Conservation (phyloP, 768 basidiomycete genomes). For the Amanita muscaria region DNA sequence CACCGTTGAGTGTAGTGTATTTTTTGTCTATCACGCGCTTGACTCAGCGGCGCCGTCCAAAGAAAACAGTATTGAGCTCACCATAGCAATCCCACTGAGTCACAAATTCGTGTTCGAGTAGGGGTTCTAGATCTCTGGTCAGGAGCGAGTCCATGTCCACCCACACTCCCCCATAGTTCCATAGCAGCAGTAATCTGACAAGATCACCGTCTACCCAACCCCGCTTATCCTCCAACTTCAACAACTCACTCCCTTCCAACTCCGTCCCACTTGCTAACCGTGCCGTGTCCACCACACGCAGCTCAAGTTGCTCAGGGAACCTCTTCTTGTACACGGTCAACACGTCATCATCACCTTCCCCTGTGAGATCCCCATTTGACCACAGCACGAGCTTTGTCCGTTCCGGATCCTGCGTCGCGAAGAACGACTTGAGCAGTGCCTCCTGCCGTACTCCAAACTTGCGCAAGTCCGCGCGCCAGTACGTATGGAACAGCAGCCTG, state of each 20-base stretch:
- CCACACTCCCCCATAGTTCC: slow-evolving; percentile 92
- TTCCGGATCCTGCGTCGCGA: slow-evolving; percentile 76
- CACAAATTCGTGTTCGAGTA: slow-evolving; percentile 92
- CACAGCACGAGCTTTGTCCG: slow-evolving; percentile 71
- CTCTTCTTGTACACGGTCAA: slow-evolving; percentile 48
- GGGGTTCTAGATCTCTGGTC: slow-evolving; percentile 77
- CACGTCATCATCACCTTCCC: slow-evolving; percentile 32
- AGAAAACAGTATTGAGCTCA: slow-evolving; percentile 24
- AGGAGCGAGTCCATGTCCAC: slow-evolving; percentile 95
- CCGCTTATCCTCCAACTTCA: slow-evolving; percentile 58
- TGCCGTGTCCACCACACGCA: slow-evolving; percentile 61
- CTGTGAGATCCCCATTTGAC: slow-evolving; percentile 76
- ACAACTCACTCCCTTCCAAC: slow-evolving; percentile 54
- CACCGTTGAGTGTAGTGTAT: slow-evolving; percentile 74
- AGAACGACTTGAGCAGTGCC: slow-evolving; percentile 87
- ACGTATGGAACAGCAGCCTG: slow-evolving; percentile 75
- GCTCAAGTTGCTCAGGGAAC: slow-evolving; percentile 65
- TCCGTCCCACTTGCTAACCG: slow-evolving; percentile 67
- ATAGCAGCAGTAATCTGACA: slow-evolving; percentile 78
- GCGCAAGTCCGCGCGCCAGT: slow-evolving; percentile 88
- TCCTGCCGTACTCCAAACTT: slow-evolving; percentile 78
- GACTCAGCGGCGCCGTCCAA: not conserved
- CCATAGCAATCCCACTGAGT: slow-evolving; percentile 99
- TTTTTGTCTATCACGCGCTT: slow-evolving; percentile 26
- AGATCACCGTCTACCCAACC: slow-evolving; percentile 97